Conservation (phyloP, 345 rosid species). For the Gossypium stocksii region DNA sequence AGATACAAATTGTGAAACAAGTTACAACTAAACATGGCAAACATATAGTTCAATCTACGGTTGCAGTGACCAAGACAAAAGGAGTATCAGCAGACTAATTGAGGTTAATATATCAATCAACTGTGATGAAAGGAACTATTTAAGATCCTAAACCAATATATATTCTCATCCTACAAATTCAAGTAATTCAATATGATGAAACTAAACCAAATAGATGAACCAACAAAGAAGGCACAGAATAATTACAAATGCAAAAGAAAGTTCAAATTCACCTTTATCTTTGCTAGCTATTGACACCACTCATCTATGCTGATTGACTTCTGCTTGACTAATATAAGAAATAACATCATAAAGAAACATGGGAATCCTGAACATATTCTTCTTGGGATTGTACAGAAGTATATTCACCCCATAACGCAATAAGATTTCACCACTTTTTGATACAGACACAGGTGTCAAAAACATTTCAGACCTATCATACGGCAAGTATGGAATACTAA, state of each 20-base stretch:
- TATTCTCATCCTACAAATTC: not conserved
- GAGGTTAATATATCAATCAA: not conserved
- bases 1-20: not conserved
- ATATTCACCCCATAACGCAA: not conserved
- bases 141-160: not conserved
- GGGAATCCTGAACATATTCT: not conserved
- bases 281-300: not conserved
- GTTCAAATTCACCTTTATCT: not conserved
- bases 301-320: not conserved
- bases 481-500: not conserved
- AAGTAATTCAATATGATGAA: not conserved
- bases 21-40: not conserved
- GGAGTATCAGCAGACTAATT: not conserved
- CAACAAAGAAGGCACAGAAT: not conserved
- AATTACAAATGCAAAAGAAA: not conserved
- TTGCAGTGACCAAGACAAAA: not conserved
- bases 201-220: not conserved
- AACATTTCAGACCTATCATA: not conserved
- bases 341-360: not conserved
- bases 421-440: conserved; percentile 5
- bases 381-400: not conserved
- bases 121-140: not conserved
- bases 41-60: not conserved
- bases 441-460: not conserved
- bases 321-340: not conserved